A percentile compares a stretch with the other conserved stretches of the same genome.
Conservation (phyloP, 169 alveolate species). For the Plasmodium reichenowi region DNA sequence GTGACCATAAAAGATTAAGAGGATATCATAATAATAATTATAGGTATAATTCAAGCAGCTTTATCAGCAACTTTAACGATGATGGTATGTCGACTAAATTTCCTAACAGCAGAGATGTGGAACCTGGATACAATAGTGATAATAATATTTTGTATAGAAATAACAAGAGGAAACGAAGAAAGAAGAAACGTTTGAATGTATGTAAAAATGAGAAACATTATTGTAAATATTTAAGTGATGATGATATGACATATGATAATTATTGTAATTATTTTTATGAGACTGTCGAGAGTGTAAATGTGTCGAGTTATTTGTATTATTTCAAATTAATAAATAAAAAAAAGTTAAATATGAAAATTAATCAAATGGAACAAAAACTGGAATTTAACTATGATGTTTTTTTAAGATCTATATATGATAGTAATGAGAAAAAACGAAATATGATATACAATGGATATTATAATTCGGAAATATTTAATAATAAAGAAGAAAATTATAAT, state of each 20-base stretch:
- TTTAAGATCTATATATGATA: conserved; percentile 10
- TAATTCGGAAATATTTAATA: background rate
- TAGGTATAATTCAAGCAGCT: background rate
- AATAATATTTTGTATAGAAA: conserved; percentile 35
- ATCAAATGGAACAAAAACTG: background rate
- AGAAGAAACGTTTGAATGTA: background rate
- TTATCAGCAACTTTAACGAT: too few species aligned
- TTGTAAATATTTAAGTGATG: conserved; percentile 70
- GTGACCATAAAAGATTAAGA: background rate
- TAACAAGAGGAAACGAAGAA: background rate
- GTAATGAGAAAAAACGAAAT: background rate
- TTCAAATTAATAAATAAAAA: conserved; percentile 46
- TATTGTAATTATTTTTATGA: conserved; percentile 36
- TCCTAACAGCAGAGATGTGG: background rate
- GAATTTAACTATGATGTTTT: conserved; percentile 41
- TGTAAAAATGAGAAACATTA: background rate
- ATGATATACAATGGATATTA: background rate
- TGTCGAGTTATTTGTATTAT: conserved; percentile 22
- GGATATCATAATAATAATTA: background rate
- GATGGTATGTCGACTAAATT: too few species aligned
- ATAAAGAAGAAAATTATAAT: background rate
- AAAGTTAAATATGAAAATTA: conserved; percentile 11
- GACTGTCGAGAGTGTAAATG: background rate
- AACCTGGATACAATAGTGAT: conserved; percentile 7
- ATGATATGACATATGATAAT: conserved; percentile 45